Conservation (phyloP, 495 filamentous ascomycete species). For the Aspergillus steynii region DNA sequence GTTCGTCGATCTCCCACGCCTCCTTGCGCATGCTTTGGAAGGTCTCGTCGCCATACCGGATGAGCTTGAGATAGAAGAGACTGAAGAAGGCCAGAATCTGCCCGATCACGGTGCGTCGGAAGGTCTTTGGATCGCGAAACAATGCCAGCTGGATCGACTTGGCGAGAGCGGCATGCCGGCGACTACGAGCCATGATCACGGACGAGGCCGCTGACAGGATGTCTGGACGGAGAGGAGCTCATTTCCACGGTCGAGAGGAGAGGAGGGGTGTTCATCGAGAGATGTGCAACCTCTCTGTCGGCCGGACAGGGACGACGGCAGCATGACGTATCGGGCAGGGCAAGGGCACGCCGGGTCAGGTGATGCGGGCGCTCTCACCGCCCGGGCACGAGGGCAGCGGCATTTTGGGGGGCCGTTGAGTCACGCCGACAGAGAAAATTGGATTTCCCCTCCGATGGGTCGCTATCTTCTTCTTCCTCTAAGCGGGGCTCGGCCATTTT, state of each 20-base stretch:
- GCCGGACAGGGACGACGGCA: slow-evolving; percentile 19
- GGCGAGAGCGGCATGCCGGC: slow-evolving; percentile 32
- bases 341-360: slow-evolving; percentile 18
- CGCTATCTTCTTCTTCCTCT: slow-evolving; percentile 27
- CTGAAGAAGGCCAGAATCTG: slow-evolving; percentile 39
- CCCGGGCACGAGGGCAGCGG: slow-evolving; percentile 19
- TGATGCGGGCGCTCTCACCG: slow-evolving; percentile 28
- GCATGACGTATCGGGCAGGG: slow-evolving; percentile 3
- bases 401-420: slow-evolving; percentile 16
- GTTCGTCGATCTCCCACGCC: slow-evolving; percentile 53
- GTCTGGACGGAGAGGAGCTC: no score
- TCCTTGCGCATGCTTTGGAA: slow-evolving; percentile 36
- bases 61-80: slow-evolving; percentile 33
- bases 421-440: slow-evolving; percentile 32
- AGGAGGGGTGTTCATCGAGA: no score
- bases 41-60: slow-evolving; percentile 27
- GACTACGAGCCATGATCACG: slow-evolving; percentile 26
- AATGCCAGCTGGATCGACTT: slow-evolving; percentile 38
- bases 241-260: no score
- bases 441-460: slow-evolving; percentile 43
- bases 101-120: slow-evolving; percentile 28
- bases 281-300: no score
- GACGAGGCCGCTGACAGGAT: not conserved
- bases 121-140: slow-evolving; percentile 29
- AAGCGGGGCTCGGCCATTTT: slow-evolving; percentile 47